Evolutionary conservation across 2,329 filamentous ascomycete species (phyloP).

Genomic region (Blastomyces gilchristii): DNA sequence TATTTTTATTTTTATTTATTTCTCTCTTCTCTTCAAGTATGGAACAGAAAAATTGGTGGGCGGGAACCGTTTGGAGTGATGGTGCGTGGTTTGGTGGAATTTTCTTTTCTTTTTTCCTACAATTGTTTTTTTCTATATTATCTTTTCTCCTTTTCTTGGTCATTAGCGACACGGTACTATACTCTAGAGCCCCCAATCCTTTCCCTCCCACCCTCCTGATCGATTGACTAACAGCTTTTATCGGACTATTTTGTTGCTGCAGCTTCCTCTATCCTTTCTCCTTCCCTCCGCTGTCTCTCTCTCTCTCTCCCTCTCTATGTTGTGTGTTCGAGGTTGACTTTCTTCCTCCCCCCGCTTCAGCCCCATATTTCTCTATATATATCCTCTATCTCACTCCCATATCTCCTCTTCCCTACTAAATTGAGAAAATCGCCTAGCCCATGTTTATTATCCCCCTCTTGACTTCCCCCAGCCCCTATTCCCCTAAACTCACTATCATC

Average conservation of each 20-base stretch:
- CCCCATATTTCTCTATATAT: background rate
- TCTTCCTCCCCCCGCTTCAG: background rate
- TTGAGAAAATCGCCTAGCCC: no score
- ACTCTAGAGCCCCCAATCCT: constrained; percentile 13
- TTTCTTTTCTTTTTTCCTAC: constrained; percentile 21
- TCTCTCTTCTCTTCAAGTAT: background rate
- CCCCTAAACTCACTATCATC: background rate
- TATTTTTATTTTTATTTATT: constrained; percentile 1
- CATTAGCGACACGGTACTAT: constrained; percentile 11
- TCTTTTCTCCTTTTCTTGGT: background rate
- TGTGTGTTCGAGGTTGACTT: no score
- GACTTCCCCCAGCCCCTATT: no score
- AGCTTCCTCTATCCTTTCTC: background rate
- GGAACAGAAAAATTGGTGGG: background rate
- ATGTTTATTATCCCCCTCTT: background rate
- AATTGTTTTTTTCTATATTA: constrained; percentile 12
- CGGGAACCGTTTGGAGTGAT: constrained; percentile 2
- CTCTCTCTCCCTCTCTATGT: background rate
- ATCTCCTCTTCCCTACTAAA: no score
- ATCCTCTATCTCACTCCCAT: no score
- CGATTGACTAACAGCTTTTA: constrained; percentile 15
- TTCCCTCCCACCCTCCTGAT: constrained; percentile 4
- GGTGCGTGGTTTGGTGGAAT: constrained; percentile 6
- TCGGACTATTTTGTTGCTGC: constrained; percentile 15
- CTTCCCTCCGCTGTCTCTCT: background rate